Evolutionary conservation across 257 asterid species (phyloP).

Genomic region (Sherardia arvensis): DNA sequence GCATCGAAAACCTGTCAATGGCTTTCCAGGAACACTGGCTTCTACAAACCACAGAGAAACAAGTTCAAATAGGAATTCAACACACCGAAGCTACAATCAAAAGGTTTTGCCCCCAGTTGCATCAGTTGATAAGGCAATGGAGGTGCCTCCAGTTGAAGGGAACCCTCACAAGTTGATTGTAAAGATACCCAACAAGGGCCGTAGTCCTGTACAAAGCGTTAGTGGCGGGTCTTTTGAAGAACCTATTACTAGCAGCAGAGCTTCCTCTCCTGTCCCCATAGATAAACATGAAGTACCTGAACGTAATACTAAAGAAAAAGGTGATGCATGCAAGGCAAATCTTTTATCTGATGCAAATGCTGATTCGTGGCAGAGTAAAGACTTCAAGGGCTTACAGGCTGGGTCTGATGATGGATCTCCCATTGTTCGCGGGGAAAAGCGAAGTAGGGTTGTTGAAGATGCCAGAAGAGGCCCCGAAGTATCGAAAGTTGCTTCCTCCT

Average conservation of each 20-base stretch:
- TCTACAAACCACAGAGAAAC: conserved; percentile 54
- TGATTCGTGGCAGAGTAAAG: conserved; percentile 40
- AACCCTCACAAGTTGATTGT: conserved; percentile 61
- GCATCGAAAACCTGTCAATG: conserved; percentile 37
- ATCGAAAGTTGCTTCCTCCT: conserved; percentile 20
- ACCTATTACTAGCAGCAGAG: conserved; percentile 38
- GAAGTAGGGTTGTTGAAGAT: conserved; percentile 34
- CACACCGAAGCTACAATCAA: conserved; percentile 29
- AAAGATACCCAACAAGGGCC: conserved; percentile 56
- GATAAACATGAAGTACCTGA: conserved; percentile 44
- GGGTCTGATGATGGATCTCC: conserved; percentile 44
- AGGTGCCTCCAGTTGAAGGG: conserved; percentile 35
- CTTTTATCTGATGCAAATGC: conserved; percentile 33
- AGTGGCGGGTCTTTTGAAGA: conserved; percentile 49
- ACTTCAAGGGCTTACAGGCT: conserved; percentile 34
- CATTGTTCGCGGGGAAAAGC: conserved; percentile 41
- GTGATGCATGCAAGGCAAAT: conserved; percentile 31
- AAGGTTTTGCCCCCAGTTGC: conserved; percentile 38
- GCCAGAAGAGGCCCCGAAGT: conserved; percentile 26
- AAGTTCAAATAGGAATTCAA: conserved; percentile 33
- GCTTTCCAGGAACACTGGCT: conserved; percentile 27
- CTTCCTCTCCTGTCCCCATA: conserved; percentile 43
- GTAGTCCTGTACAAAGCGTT: conserved; percentile 59
- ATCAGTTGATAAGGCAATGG: conserved; percentile 40
- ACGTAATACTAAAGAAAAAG: conserved; percentile 27